Percentiles rank a stretch among this genome's conserved stretches.
These are phyloP conservation scores for Amauroascus niger DNA, from an alignment of 2,329 filamentous ascomycete genomes.

Conservation along the genomic window DNA sequence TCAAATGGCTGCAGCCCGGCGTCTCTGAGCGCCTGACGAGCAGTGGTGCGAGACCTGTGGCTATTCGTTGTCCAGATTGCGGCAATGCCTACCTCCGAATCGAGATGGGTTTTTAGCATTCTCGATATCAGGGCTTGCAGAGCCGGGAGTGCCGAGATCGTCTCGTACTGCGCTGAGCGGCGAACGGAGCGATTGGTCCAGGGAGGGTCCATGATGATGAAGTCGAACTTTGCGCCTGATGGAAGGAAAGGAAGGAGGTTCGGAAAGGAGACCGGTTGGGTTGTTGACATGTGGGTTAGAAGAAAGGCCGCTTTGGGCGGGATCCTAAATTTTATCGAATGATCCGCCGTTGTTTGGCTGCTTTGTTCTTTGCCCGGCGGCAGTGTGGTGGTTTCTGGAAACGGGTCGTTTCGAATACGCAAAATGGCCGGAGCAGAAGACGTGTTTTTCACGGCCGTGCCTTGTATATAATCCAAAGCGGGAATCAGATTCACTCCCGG, in stretches of 20 bases:
- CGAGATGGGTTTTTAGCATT: slow-evolving; percentile 30
- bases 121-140: slow-evolving; percentile 32
- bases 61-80: slow-evolving; percentile 57
- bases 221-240: slow-evolving; percentile 40
- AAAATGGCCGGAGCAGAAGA: slow-evolving; percentile 19
- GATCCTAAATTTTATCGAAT: slow-evolving; percentile 30
- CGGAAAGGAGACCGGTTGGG: background rate
- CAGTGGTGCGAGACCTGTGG: slow-evolving; percentile 39
- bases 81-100: slow-evolving; percentile 31
- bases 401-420: slow-evolving; percentile 6
- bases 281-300: slow-evolving; percentile 30
- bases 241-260: slow-evolving; percentile 24
- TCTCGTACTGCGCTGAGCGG: slow-evolving; percentile 42
- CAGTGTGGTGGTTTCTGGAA: background rate
- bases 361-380: background rate
- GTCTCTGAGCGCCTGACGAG: slow-evolving; percentile 35
- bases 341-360: background rate
- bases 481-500: slow-evolving; percentile 27
- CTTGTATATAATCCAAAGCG: slow-evolving; percentile 20
- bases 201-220: slow-evolving; percentile 54
- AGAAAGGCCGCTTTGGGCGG: slow-evolving; percentile 44
- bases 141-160: slow-evolving; percentile 23
- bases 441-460: slow-evolving; percentile 26
- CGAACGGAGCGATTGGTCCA: slow-evolving; percentile 54
- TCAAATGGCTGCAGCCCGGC: slow-evolving; percentile 45